Evolutionary conservation across 2,329 filamentous ascomycete species (phyloP).

Genomic region (Leptographium procerum): DNA sequence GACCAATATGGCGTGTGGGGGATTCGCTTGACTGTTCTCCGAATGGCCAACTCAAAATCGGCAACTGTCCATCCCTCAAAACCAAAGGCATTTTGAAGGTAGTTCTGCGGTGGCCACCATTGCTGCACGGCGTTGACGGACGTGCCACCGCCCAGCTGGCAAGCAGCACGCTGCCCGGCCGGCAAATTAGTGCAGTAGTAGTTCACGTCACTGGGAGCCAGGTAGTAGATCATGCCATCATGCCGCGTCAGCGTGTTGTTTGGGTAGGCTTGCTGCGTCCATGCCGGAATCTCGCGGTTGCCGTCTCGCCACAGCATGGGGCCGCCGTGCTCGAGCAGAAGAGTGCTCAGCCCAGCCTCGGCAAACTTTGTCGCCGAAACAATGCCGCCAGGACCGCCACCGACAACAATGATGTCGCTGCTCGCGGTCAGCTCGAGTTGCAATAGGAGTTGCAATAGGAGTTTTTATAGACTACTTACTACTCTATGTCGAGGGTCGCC

Average conservation of each 20-base stretch:
- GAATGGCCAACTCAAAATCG: background rate
- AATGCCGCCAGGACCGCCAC: background rate
- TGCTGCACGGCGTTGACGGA: background rate
- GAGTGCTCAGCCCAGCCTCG: slow-evolving; percentile 1
- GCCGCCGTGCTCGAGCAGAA: slow-evolving; percentile 1
- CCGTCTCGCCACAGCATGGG: background rate
- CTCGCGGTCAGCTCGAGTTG: background rate
- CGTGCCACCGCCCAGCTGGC: background rate
- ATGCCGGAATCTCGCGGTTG: background rate
- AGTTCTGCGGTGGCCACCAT: background rate
- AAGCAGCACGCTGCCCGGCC: background rate
- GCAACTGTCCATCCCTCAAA: background rate
- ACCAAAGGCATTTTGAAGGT: background rate
- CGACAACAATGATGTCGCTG: background rate
- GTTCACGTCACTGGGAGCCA: background rate
- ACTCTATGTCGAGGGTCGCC: background rate
- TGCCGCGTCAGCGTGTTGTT: slow-evolving; percentile 1
- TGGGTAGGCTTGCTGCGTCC: background rate
- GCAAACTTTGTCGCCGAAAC: slow-evolving; percentile 3
- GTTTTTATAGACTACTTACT: background rate
- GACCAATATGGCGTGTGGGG: slow-evolving; percentile 1
- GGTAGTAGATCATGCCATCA: slow-evolving; percentile 1
- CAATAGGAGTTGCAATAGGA: background rate
- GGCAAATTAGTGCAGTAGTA: slow-evolving; percentile 1
- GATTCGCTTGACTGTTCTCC: background rate